Base-by-base conservation (phyloP, 176 grass and related monocot species). In the Cenchrus purpureus region DNA sequence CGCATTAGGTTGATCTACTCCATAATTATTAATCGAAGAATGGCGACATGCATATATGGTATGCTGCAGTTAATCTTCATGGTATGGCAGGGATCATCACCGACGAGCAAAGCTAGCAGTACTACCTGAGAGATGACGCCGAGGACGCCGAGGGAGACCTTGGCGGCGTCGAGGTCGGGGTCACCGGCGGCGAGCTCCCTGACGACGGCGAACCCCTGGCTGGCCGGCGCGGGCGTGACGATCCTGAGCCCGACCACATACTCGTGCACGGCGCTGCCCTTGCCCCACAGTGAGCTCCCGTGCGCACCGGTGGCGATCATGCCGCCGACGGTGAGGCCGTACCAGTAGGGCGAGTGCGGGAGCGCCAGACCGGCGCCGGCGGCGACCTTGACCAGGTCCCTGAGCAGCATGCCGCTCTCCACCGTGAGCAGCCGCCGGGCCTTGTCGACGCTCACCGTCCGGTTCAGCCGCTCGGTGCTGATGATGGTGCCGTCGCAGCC, bases 341-440 rank as follows among this genome's bases (percentile, higher is more conserved):
- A n/a, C 84, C 84, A 91, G 79, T 87, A 91, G 10, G 89, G 89
- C 16, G 84, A 81, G 62, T 87, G 44, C 14, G 84, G 79, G 50
- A 91, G 48, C 22, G 89, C 84, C 22, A 91, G 56, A 3, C 84
- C 79, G 12, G 69, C 60, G 6, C 49, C 79, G 28, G 72, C 89
- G 1, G 89, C 89, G 10, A 73, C 79, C 62, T 74, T 20, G 16
- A 91, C 55, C 10, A 91, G 58, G 34, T 85, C 79, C 20, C 19
- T 10, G 19, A 60, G 57, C 1, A 60, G 1, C 57, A 60, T 19
- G 57, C 57, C 57, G 57, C 57, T 22, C 57, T 60, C 57, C 57
- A 60, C 57, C 19, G 57, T 60, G 6, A 60, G 1, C 2, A 60
- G 57, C 57, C 57, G 57, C 57, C 1, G 7, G 6, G 7, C 17